These are phyloP conservation scores for Mycena vitilis DNA, from an alignment of 768 basidiomycete genomes.

Conservation along the genomic window DNA sequence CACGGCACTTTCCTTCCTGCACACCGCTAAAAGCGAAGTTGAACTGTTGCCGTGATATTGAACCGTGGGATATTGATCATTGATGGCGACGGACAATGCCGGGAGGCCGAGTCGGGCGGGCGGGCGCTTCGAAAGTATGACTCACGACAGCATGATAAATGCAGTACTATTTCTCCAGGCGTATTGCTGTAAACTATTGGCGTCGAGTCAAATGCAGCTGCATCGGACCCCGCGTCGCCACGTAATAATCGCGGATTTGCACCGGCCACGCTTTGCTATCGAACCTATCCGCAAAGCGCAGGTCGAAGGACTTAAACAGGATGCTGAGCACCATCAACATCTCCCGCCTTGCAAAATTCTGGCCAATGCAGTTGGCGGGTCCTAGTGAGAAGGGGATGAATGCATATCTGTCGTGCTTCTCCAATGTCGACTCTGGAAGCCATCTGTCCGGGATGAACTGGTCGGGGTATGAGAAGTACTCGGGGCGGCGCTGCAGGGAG, in stretches of 20 bases:
- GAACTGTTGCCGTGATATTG: no score
- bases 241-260: conserved; percentile 50
- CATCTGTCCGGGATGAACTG: conserved; percentile 57
- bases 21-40: no score
- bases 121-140: no score
- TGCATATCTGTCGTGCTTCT: conserved; percentile 44
- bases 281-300: conserved; percentile 49
- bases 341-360: conserved; percentile 54
- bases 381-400: conserved; percentile 59
- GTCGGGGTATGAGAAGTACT: conserved; percentile 59
- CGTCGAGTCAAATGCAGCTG: conserved; percentile 45
- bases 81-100: no score
- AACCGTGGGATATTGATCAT: no score
- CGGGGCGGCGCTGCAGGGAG: conserved; percentile 59
- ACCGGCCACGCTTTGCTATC: conserved; percentile 46
- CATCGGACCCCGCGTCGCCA: conserved; percentile 46
- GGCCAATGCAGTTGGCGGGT: conserved; percentile 55
- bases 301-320: conserved; percentile 52
- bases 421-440: conserved; percentile 38
- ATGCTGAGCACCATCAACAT: conserved; percentile 52
- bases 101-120: no score
- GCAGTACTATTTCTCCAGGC: no score
- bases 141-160: no score
- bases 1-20: no score
- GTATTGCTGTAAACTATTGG: background rate